These are phyloP conservation scores for Steccherinum ochraceum DNA, from an alignment of 768 basidiomycete species.

Conservation along the genomic window DNA sequence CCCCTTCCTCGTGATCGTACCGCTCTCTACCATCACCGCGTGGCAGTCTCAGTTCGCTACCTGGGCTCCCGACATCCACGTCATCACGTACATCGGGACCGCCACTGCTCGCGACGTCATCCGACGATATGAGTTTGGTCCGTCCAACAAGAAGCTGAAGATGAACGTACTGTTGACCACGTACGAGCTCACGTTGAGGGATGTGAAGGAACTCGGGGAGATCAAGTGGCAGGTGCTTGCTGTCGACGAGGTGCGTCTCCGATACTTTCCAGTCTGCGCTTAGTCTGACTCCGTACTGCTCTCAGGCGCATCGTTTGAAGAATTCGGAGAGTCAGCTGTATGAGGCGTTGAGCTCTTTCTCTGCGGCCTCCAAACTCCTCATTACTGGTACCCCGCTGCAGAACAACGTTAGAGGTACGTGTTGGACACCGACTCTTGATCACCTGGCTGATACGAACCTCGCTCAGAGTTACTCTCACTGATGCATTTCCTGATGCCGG, in stretches of 20 bases:
- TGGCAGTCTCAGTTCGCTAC: conserved; percentile 94
- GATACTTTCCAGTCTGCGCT: too few relatives aligned
- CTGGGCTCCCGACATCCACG: conserved; percentile 97
- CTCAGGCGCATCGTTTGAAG: conserved; percentile 93
- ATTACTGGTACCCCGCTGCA: conserved; percentile 98
- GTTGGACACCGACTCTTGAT: conserved; percentile 14
- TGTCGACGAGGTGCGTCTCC: conserved; percentile 84
- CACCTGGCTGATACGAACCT: conserved; percentile 3
- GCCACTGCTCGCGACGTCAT: conserved; percentile 86
- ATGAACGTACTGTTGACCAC: conserved; percentile 98
- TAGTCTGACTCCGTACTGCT: neutral
- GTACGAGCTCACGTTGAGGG: conserved; percentile 91
- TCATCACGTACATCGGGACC: conserved; percentile 94
- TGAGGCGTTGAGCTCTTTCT: conserved; percentile 86
- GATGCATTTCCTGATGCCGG: conserved; percentile 99
- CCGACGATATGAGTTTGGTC: conserved; percentile 86
- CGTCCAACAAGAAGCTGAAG: conserved; percentile 82
- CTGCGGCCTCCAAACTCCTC: conserved; percentile 85
- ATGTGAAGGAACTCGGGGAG: conserved; percentile 79
- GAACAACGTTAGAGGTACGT: conserved; percentile 93
- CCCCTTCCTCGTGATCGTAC: conserved; percentile 96
- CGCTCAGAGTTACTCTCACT: conserved; percentile 82
- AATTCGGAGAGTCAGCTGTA: conserved; percentile 97
- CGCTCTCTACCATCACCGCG: conserved; percentile 94
- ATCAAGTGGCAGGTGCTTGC: conserved; percentile 98